Conservation (phyloP, 805 yeast genomes). For the Candida railenensis region DNA sequence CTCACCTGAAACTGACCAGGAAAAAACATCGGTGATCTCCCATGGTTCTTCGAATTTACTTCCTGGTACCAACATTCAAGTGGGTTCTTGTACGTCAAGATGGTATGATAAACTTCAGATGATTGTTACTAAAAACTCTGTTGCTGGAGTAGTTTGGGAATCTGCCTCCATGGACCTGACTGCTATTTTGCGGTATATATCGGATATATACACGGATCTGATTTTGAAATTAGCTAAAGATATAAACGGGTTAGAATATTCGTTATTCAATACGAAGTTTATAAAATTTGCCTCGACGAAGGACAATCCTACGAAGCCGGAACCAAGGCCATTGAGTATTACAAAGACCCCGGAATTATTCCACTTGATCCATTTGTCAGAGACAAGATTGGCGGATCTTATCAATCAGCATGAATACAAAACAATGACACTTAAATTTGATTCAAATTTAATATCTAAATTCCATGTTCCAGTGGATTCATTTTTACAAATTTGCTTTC, state of each 20-base stretch:
- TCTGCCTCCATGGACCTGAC: constrained; percentile 59
- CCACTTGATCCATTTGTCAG: constrained; percentile 52
- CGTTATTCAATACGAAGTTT: constrained; percentile 45
- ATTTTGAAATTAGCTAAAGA: constrained; percentile 56
- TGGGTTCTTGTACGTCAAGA: constrained; percentile 57
- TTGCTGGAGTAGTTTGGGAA: constrained; percentile 62
- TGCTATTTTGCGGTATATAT: constrained; percentile 53
- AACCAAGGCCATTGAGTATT: constrained; percentile 27
- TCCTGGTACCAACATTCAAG: constrained; percentile 44
- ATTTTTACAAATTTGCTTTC: constrained; percentile 50
- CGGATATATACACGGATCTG: constrained; percentile 59
- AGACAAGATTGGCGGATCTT: constrained; percentile 57
- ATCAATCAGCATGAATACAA: constrained; percentile 58
- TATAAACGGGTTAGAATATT: constrained; percentile 56
- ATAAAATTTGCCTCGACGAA: constrained; percentile 35
- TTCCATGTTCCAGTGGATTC: constrained; percentile 50
- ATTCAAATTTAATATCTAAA: constrained; percentile 34
- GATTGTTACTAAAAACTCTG: constrained; percentile 53
- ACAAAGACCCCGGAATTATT: constrained; percentile 45
- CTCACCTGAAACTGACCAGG: constrained; percentile 45
- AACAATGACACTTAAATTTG: constrained; percentile 36
- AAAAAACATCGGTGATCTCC: constrained; percentile 47
- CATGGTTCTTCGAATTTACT: constrained; percentile 51
- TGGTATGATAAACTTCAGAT: constrained; percentile 61
- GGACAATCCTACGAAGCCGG: constrained; percentile 36